Percentiles rank a stretch among this genome's conserved stretches.
phyloP scores from a whole-genome alignment of 495 filamentous ascomycete genomes.

The Neurospora sp. region DNA sequence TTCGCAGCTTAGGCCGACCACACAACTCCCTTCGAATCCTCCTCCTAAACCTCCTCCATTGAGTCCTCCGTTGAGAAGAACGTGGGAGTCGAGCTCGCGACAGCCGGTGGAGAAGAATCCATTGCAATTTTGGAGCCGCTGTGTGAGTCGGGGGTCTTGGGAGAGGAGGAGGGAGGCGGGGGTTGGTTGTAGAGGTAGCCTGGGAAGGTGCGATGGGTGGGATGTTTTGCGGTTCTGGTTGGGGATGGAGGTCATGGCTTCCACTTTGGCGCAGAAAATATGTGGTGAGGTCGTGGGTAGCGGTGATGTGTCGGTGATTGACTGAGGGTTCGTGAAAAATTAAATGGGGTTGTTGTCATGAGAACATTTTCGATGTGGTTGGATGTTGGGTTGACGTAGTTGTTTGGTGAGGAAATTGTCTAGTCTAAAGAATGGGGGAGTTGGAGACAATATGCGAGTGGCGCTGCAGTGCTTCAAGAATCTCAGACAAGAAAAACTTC shows the following conservation, averaged over 20 bases:
- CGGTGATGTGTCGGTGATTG: background rate
- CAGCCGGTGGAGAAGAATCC: conserved; percentile 27
- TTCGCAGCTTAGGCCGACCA: conserved; percentile 40
- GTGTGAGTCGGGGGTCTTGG: background rate
- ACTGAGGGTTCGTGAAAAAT: background rate
- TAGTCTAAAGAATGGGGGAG: background rate
- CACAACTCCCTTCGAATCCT: conserved; percentile 17
- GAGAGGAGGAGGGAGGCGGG: background rate
- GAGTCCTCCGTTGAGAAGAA: conserved; percentile 21
- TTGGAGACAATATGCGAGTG: background rate
- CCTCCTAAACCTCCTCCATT: background rate
- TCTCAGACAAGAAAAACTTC: background rate
- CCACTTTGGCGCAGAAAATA: background rate
- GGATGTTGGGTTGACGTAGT: background rate
- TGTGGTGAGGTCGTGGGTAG: background rate
- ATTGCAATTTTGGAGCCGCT: conserved; percentile 2
- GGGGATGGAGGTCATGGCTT: background rate
- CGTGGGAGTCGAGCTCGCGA: conserved; percentile 32
- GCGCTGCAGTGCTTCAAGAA: background rate
- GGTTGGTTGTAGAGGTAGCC: background rate
- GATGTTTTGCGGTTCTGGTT: background rate
- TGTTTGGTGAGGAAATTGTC: background rate
- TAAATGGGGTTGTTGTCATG: background rate
- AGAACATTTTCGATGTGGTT: background rate
- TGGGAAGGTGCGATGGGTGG: background rate